A percentile compares a stretch with the other conserved stretches of the same genome.
Conservation (phyloP, 2,329 filamentous ascomycete species). For the Arthroderma uncinatum region DNA sequence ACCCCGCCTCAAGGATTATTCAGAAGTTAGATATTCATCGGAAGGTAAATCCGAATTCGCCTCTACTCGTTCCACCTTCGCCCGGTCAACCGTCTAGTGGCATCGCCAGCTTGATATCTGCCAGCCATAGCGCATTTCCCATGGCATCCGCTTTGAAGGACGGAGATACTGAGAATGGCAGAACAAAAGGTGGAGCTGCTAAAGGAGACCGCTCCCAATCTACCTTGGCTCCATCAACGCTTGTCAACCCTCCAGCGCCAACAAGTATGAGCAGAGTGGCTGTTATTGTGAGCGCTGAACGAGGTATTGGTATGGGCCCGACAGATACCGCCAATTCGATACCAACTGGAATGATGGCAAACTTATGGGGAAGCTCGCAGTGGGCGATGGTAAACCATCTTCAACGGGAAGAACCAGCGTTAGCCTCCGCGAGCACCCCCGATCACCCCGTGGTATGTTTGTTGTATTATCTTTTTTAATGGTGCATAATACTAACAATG, state of each 20-base stretch:
- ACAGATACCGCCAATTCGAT: conserved; percentile 56
- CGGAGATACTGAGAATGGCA: conserved; percentile 24
- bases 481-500: neutral
- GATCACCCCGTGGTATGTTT: conserved; percentile 11
- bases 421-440: conserved; percentile 21
- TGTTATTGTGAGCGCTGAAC: conserved; percentile 68
- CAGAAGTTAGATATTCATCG: conserved; percentile 85
- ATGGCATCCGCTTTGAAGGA: neutral
- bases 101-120: conserved; percentile 74
- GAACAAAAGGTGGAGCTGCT: conserved; percentile 24
- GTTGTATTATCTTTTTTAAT: neutral
- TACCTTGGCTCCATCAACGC: conserved; percentile 66
- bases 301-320: conserved; percentile 52
- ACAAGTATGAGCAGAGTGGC: conserved; percentile 81
- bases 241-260: conserved; percentile 69
- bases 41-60: conserved; percentile 53
- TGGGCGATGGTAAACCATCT: conserved; percentile 61
- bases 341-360: conserved; percentile 78
- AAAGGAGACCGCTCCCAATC: conserved; percentile 42
- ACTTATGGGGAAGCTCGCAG: conserved; percentile 82
- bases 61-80: conserved; percentile 32
- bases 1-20: conserved; percentile 80
- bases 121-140: conserved; percentile 50
- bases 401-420: conserved; percentile 41
- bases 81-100: conserved; percentile 45